Evolutionary conservation across 2,329 filamentous ascomycete species (phyloP), one percentile per base, ranked within the genome.

Genomic region (Fusarium acutatum): DNA sequence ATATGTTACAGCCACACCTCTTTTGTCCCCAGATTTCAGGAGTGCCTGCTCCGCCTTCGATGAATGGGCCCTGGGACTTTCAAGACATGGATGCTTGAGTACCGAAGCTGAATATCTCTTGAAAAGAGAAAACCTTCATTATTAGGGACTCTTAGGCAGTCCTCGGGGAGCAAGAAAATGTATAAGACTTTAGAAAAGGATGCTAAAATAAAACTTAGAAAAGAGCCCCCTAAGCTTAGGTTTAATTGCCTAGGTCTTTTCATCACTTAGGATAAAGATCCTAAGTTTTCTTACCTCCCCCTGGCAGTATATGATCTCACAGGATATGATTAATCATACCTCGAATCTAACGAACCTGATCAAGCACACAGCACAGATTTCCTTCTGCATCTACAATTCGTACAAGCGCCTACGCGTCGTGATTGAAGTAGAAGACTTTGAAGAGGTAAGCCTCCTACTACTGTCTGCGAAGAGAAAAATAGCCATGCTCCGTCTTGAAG

Each of bases 11-110:
- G n/a, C 53, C 68, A 73, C 76, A 53, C 76, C 71, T 63, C 64
- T 64, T 40, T 49, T 35, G 61, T 60, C 76, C 71, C 75, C 76
- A 78, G 76, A 78, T 78, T 78, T 78, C 76, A 78, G 76, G 76
- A 74, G 67, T 60, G 62, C 60, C 67, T 43, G 69, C 74, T 60
- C 71, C 75, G 53, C 69, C 62, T 59, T 65, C 47, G 32, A 53
- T 63, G 47, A 40, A 60, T 54, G 67, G 68, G 50, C 63, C 68
- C 64, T 63, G 46, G 57, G 49, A 49, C 44, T 34, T 53, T 64
- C 22, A 46, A 35, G 41, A 60, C 60, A 63, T 57, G 61, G 52
- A 37, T 61, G 61, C 49, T 54, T 62, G 71, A 64, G 66, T 57
- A 60, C 67, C 60, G 60, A 70, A 65, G n/a, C 28, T 56, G 58